Evolutionary conservation across 1,139 yeast species (phyloP).

Genomic region (Yamadazyma taylorii): DNA sequence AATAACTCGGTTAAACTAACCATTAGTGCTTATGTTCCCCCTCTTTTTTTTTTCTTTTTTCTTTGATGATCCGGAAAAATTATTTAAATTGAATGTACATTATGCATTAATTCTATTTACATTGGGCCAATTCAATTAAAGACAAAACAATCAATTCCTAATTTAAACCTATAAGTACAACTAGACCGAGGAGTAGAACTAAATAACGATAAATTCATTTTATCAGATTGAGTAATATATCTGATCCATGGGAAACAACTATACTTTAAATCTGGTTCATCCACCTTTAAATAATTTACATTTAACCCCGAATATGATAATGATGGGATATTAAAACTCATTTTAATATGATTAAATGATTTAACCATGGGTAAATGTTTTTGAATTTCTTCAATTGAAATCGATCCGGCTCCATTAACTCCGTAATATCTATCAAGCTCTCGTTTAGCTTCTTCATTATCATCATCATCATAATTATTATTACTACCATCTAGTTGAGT

Average conservation of each 20-base stretch:
- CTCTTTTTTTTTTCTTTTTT: no score
- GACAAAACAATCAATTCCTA: slow-evolving; percentile 26
- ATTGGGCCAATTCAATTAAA: background rate
- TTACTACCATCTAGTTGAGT: slow-evolving; percentile 5
- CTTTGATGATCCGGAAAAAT: no score
- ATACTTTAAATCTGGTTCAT: slow-evolving; percentile 41
- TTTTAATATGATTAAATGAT: slow-evolving; percentile 27
- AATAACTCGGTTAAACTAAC: no score
- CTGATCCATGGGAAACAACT: slow-evolving; percentile 51
- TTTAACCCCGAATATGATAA: slow-evolving; percentile 45
- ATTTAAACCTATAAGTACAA: slow-evolving; percentile 30
- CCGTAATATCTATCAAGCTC: slow-evolving; percentile 46
- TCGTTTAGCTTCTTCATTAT: slow-evolving; percentile 18
- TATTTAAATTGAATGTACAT: no score
- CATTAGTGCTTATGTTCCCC: no score
- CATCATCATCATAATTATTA: slow-evolving; percentile 5
- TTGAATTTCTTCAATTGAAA: slow-evolving; percentile 25
- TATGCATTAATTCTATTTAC: background rate
- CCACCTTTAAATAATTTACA: slow-evolving; percentile 39
- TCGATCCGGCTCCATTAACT: slow-evolving; percentile 35
- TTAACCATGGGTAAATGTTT: slow-evolving; percentile 12
- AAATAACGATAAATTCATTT: slow-evolving; percentile 3
- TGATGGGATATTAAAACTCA: slow-evolving; percentile 42
- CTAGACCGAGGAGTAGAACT: slow-evolving; percentile 7
- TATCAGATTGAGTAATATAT: slow-evolving; percentile 34